Evolutionary conservation across 2,329 filamentous ascomycete genomes (phyloP), one percentile per base, ranked within the genome.

Genomic region (Neurospora crassa): DNA sequence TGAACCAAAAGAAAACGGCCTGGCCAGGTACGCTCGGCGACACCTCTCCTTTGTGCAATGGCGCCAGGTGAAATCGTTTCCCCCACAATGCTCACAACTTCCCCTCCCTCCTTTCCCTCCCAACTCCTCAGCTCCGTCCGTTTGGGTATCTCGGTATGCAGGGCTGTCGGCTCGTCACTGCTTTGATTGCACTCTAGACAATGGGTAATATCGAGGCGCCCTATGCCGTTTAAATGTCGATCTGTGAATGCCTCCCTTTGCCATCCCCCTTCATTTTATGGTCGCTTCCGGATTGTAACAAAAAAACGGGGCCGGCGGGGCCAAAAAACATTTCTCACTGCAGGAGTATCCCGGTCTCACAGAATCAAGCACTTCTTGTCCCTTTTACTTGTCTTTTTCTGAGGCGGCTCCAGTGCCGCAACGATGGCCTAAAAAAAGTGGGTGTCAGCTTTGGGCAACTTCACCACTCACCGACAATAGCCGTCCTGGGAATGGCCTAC

Each of bases 321-420:
- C 53, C 53, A 63, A 34, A 59, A 59, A 63, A 63, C 16, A 63
- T 63, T 63, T 8, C 24, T 63, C 53, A 63, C 16, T 63, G 53
- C 53, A 37, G 53, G 53, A 63, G 53, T 37, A 63, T 63, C 29
- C 53, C 16, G 29, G 53, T 63, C 29, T 84, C 84, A 94, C 79
- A 94, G 87, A 80, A 94, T 82, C 75, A 89, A 83, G 82, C 92
- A 94, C 81, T 88, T 91, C 81, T 88, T 86, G 73, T 82, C 84
- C 83, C 88, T 91, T 85, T 93, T 94, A 63, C 53, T 63, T 37
- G 53, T 63, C 87, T 95, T 96, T 70, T 90, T 90, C 72, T 89
- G 87, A 29, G 92, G 92, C 63, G 95, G 95, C 83, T 98, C 95
- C 75, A 98, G 86, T 59, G 95, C 95, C 74, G 95, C 95, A 75